Evolutionary conservation across 768 basidiomycete genomes (phyloP).

Genomic region (Paxillus involutus): DNA sequence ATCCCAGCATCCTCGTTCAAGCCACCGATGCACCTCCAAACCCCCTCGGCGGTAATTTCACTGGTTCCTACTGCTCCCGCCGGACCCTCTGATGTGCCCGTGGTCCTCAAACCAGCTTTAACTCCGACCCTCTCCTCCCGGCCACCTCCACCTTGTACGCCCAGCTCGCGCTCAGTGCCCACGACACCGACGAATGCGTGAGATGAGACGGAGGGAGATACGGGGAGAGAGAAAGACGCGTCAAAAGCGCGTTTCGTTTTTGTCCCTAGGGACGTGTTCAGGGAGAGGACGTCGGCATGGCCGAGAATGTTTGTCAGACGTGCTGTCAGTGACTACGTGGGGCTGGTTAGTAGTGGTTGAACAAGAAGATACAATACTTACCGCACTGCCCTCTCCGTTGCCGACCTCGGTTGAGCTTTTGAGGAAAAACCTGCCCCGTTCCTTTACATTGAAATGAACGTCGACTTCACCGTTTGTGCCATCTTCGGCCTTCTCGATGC

Average conservation of each 20-base stretch:
- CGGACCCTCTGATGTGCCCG: slow-evolving; percentile 14
- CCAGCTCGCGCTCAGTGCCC: slow-evolving; percentile 76
- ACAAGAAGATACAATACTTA: slow-evolving; percentile 39
- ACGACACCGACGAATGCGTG: slow-evolving; percentile 71
- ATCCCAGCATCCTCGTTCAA: slow-evolving; percentile 78
- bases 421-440: slow-evolving; percentile 73
- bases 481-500: slow-evolving; percentile 56
- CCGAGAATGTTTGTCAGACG: slow-evolving; percentile 88
- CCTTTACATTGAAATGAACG: slow-evolving; percentile 73
- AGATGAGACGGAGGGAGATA: slow-evolving; percentile 61
- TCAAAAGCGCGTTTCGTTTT: slow-evolving; percentile 84
- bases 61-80: slow-evolving; percentile 41
- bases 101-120: slow-evolving; percentile 58
- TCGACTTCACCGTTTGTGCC: slow-evolving; percentile 69
- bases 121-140: slow-evolving; percentile 48
- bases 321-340: slow-evolving; percentile 66
- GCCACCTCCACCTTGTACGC: slow-evolving; percentile 23
- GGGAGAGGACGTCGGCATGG: slow-evolving; percentile 85
- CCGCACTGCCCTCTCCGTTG: slow-evolving; percentile 91
- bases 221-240: slow-evolving; percentile 61
- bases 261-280: slow-evolving; percentile 80
- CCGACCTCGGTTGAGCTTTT: slow-evolving; percentile 90
- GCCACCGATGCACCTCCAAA: slow-evolving; percentile 70
- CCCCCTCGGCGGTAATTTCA: slow-evolving; percentile 83
- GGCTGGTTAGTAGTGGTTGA: not conserved